Base-by-base conservation (phyloP, 2,329 filamentous ascomycete genomes). In the Colletotrichum ledebouriae region DNA sequence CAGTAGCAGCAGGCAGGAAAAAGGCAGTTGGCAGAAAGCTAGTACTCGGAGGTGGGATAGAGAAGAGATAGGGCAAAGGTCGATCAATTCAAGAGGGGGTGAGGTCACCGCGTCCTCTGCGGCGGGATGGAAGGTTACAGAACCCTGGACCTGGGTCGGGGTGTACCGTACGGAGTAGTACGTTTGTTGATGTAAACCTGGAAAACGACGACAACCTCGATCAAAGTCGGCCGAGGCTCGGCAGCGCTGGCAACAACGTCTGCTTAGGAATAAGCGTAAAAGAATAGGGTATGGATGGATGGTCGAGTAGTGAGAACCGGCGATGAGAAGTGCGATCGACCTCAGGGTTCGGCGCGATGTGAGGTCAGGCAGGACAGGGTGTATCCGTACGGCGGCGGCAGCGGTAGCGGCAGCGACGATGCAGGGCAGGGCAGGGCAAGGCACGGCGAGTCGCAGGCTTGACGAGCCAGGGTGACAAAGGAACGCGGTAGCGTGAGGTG, bases 91-190 rank as follows among this genome's bases (percentile, higher is more conserved):
- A 46, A 64, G 47, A 59, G 53, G 33, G 50, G 64, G 33, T 47
- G 41, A 64, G 49, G 65, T 68, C 65, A 22, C 4, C 3, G 22
- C 3, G 17, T 39, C 44, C 17, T 37, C 17, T 46, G 44, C 11
- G 47, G 59, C 49, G 59, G 25, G 39, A 57, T 52, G 53, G 52
- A 33, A 58, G 46, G 59, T 29, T 44, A 67, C 59, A 46, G 60
- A 52, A 46, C 53, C 46, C 50, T 64, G 64, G 62, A 29, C 33
- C 64, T 46, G 56, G 46, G 50, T 42, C 25, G 42, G 41, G 22
- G 22, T 50, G 47, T 50, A 4, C 13, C 56, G 41, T 44, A 50
- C 47, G 11, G 12, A 15, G 22, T 29, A 52, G 22, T 29, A 52
- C 49, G 22, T 33, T 52, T 52, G 37, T 39, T 15, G 37, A 39